phyloP scores from a whole-genome alignment of 1,284 basidiomycete species.

The Fistulina hepatica region DNA sequence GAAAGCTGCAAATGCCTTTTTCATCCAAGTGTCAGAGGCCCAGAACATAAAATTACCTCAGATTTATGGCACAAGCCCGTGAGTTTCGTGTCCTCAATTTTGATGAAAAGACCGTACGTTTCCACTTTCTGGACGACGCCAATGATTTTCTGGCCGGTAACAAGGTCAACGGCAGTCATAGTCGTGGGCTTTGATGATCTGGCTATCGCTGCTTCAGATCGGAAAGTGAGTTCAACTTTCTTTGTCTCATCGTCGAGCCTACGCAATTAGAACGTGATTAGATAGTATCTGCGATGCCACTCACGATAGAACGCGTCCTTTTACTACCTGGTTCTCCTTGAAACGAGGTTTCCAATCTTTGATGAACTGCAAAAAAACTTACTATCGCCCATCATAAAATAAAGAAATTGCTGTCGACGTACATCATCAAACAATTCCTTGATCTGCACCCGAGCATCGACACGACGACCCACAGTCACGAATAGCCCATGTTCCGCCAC shows the following conservation, averaged over 20 bases:
- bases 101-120: conserved; percentile 87
- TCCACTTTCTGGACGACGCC: conserved; percentile 72
- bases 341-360: conserved; percentile 93
- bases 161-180: conserved; percentile 47
- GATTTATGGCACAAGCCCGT: conserved; percentile 93
- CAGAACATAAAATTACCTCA: conserved; percentile 40
- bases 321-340: conserved; percentile 73
- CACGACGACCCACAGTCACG: conserved; percentile 70
- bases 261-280: conserved; percentile 12
- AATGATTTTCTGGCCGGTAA: conserved; percentile 66
- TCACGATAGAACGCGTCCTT: conserved; percentile 74
- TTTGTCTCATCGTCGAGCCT: conserved; percentile 62
- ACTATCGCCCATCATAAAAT: conserved; percentile 5
- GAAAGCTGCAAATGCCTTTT: conserved; percentile 46
- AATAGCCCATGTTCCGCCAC: conserved; percentile 86
- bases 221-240: conserved; percentile 83
- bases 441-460: conserved; percentile 91
- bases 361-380: conserved; percentile 52
- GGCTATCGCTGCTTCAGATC: conserved; percentile 44
- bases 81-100: conserved; percentile 74
- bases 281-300: conserved; percentile 13
- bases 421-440: conserved; percentile 88
- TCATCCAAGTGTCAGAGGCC: conserved; percentile 4
- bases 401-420: conserved; percentile 17
- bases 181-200: conserved; percentile 33